Evolutionary conservation across 148 eudicot species (phyloP), one percentile per base, ranked within the genome.

Genomic region (Euryodendron excelsum): DNA sequence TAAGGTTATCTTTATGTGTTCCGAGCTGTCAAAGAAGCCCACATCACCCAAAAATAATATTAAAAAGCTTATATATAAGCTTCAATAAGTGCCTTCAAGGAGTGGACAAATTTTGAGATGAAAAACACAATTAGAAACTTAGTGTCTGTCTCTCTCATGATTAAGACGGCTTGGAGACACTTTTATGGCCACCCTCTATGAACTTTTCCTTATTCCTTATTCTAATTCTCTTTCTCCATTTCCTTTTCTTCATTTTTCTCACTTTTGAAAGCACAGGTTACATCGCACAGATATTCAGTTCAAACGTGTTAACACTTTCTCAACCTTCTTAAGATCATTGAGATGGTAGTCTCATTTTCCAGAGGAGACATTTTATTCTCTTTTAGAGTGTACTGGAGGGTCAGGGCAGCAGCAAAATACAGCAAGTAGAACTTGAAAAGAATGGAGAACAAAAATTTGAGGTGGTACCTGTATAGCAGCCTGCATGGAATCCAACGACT

Each of bases 391-490:
- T 39, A 20, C 0, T 2, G 53, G 33, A 41, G 9, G 15, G 21
- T 25, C 30, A 39, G 14, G 72, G 36, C 41, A 73, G 55, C n/a
- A 52, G 13, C 25, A 58, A 31, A 12, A 15, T 9, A 34, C 1
- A 55, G 61, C 64, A 23, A 44, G n/a, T 55, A 73, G 37, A 37
- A 48, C 48, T 56, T 27, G 50, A 50, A 30, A 64, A 73, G 58
- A 58, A 55, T 18, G 20, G 5, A 62, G 10, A 77, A 41, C 67
- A 34, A 47, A 79, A 59, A 3, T 2, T 50, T 31, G 47, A 37
- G 56, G 36, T 23, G 73, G 72, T 85, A 92, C 97, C 97, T 91
- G 83, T 73, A 91, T 87, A 37, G 97, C 97, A 77, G 82, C 83
- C 61, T 76, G 78, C 94, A 91, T 85, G 64, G 94, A 82, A 67